Conservation (phyloP, 1,284 basidiomycete species). For the Sphaerobolus stellatus region DNA sequence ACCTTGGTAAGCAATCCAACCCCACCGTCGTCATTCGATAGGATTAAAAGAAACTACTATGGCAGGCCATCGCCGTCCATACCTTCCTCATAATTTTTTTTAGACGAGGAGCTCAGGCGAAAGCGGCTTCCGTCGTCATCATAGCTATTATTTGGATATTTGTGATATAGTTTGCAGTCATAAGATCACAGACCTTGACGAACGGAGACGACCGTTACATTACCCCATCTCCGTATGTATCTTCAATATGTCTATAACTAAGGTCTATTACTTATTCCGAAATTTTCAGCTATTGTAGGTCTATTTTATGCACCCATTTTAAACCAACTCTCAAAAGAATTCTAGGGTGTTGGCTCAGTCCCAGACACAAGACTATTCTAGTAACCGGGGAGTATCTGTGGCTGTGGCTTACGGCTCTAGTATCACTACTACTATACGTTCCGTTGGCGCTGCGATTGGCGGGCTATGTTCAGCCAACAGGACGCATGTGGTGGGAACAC, state of each 20-base stretch:
- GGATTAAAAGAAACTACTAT: too few species aligned
- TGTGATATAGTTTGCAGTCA: constrained; percentile 14
- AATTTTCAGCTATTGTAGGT: constrained; percentile 2
- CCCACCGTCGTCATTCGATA: too few species aligned
- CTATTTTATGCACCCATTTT: not conserved
- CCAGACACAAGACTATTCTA: not conserved
- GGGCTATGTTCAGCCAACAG: not conserved
- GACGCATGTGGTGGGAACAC: constrained; percentile 2
- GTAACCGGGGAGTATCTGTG: constrained; percentile 15
- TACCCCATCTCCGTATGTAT: constrained; percentile 14
- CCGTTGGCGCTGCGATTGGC: constrained; percentile 6
- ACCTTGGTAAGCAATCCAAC: constrained; percentile 4
- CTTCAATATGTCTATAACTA: not conserved
- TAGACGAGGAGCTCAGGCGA: constrained; percentile 8
- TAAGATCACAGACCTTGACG: constrained; percentile 15
- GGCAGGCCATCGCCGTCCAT: constrained; percentile 17
- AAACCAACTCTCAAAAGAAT: not conserved
- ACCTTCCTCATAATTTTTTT: constrained; percentile 20
- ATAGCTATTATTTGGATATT: constrained; percentile 17
- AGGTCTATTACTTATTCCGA: not conserved
- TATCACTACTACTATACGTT: constrained; percentile 13
- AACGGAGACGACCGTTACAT: constrained; percentile 11
- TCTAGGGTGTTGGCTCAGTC: constrained; percentile 18
- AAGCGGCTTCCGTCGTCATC: constrained; percentile 5
- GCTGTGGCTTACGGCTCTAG: constrained; percentile 13